Evolutionary conservation across 208 protist genomes (phyloP), one percentile per base, ranked within the genome.

Genomic region (Sergeia podlipaevii): DNA sequence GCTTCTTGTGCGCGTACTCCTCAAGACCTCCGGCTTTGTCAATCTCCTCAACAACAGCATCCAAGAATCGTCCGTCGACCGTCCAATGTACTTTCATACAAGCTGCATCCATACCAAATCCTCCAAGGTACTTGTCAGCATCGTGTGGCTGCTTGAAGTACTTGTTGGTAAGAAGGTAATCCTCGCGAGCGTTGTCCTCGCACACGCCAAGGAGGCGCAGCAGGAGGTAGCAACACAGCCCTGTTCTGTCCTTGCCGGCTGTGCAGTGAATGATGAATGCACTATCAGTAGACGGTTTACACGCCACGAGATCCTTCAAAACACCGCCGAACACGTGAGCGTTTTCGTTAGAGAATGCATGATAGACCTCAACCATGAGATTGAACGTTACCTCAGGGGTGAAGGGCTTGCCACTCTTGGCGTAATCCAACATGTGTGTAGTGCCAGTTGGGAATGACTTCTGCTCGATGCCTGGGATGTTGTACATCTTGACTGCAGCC

Each of bases 171-270:
- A 75, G 45, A 15, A 74, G 54, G 52, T 72, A 80, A 39, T 80
- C 73, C 13, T 45, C 32, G 3, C 65, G 41, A 21, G 65, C 65
- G 11, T 51, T 52, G 38, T 75, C 38, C n/a, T 70, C 46, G 3
- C 20, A 42, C 21, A 80, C 55, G 5, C 60, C 63, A 11, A 74
- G 54, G 11, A 80, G 51, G 10, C 45, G 43, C 5, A 76, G 49
- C 2, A 80, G 36, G 21, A 76, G 43, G 20, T 58, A 58, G 17
- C 42, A 63, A 29, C 51, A 44, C 42, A 68, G 55, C 15, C 73
- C 68, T 7, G 68, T 80, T 21, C 73, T 54, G 32, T 80, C 73
- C 37, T 74, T 80, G 38, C 73, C 73, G 23, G 73, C 70, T 1
- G 73, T 76, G 68, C 73, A 80, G 63, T 80, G 73, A 18, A 80